Evolutionary conservation across 2,329 filamentous ascomycete genomes (phyloP).

Genomic region (Fusarium continuum): DNA sequence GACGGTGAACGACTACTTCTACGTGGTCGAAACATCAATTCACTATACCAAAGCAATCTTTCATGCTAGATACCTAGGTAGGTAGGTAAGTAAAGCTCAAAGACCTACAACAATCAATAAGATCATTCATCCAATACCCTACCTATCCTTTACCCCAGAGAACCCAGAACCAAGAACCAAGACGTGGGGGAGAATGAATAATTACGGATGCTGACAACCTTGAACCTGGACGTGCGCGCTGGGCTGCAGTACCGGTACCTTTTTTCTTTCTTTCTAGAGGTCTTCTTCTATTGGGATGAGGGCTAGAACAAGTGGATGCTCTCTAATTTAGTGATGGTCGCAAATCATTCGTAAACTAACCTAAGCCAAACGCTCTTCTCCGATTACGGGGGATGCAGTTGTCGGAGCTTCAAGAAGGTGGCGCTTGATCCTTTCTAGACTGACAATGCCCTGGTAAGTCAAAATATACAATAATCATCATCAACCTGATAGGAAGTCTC

Average conservation of each 20-base stretch:
- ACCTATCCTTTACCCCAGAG: conserved; percentile 36
- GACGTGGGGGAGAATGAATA: conserved; percentile 22
- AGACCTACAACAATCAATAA: neutral
- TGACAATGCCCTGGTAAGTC: no score
- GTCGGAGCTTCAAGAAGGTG: neutral
- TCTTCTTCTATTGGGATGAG: conserved; percentile 25
- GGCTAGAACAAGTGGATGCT: conserved; percentile 37
- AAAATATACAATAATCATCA: no score
- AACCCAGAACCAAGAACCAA: conserved; percentile 9
- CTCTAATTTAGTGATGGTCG: neutral
- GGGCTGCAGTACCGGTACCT: neutral
- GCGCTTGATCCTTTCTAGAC: neutral
- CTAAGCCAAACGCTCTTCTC: no score
- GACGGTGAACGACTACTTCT: no score
- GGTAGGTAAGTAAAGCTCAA: no score
- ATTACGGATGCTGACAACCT: conserved; percentile 11
- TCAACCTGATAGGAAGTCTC: no score
- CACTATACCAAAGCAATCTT: no score
- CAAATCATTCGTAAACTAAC: neutral
- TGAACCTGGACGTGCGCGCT: conserved; percentile 5
- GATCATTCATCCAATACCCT: neutral
- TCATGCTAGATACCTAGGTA: no score
- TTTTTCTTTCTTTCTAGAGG: conserved; percentile 8
- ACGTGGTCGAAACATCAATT: no score
- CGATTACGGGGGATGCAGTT: conserved; percentile 15